Evolutionary conservation across 805 yeast genomes (phyloP), one percentile per base, ranked within the genome.

Genomic region (Candida sonorensis): DNA sequence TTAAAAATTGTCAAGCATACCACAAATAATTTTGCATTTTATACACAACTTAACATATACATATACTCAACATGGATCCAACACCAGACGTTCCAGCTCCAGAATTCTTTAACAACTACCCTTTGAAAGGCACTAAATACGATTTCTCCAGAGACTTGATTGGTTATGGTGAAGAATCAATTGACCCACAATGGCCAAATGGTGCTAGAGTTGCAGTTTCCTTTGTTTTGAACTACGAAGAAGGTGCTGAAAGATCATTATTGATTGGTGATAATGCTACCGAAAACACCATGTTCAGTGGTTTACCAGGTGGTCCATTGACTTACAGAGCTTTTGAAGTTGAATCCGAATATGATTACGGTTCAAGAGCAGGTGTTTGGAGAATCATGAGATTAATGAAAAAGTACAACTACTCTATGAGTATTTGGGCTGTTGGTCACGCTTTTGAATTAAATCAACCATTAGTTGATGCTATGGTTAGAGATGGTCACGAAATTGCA

Each of bases 401-500:
- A 36, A 48, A 55, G 31, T 53, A 50, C 32, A 41, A 40, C 21
- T 49, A 46, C 35, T 54, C 53, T 29, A 48, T 61, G 42, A 61
- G 66, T 7, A 49, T 58, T 6, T 59, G 53, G 36, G 67, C 59
- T 17, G 66, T 62, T 32, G 67, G 63, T 9, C 59, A 58, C 30
- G 66, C 66, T n/a, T 48, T 61, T 19, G 57, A 51, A 30, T 44
- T 45, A 32, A 50, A 57, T 28, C 56, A 55, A 7, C 55, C 44
- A 11, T 58, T 57, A 8, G 63, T 55, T 14, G 48, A 50, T 22
- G 65, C 62, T 1, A 49, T 58, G 33, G 55, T 51, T 20, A 51
- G 58, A 28, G 63, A 50, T 20, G 66, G 66, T 10, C 63, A 57
- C 41, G 65, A 61, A 36, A 57, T 61, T 26, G 64, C 62, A 11